Percentiles rank a stretch among this genome's conserved stretches.
Evolutionary conservation across 2,329 filamentous ascomycete genomes (phyloP).

Genomic region (Penicillium sp.): DNA sequence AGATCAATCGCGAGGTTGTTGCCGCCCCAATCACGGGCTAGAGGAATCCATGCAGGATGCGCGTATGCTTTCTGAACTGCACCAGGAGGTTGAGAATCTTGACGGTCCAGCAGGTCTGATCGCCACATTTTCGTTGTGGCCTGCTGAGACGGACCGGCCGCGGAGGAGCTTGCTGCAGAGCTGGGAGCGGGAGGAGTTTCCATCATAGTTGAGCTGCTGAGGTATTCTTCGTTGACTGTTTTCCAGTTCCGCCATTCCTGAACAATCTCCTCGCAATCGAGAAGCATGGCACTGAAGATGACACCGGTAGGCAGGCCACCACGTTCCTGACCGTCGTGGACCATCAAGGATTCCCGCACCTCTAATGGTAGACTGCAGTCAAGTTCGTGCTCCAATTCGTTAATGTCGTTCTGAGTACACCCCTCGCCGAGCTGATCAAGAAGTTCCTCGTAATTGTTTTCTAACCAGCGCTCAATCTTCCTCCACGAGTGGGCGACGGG

Average conservation of each 20-base stretch:
- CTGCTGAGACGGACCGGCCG: constrained; percentile 54
- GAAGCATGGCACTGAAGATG: constrained; percentile 88
- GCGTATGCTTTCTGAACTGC: constrained; percentile 90
- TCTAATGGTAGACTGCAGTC: constrained; percentile 93
- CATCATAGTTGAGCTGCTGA: constrained; percentile 57
- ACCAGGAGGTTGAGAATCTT: constrained; percentile 83
- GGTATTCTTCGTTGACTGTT: constrained; percentile 84
- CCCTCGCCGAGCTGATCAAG: constrained; percentile 91
- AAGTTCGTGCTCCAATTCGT: constrained; percentile 92
- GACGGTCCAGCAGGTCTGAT: constrained; percentile 76
- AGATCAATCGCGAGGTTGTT: constrained; percentile 95
- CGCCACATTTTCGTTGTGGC: constrained; percentile 68
- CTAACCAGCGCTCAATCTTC: constrained; percentile 90
- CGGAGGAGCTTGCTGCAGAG: constrained; percentile 65
- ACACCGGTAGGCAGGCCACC: constrained; percentile 88
- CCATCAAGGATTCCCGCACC: constrained; percentile 82
- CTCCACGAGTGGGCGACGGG: constrained; percentile 88
- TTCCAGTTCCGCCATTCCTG: constrained; percentile 98
- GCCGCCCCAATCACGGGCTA: constrained; percentile 96
- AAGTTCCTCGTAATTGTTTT: constrained; percentile 92
- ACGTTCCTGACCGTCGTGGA: constrained; percentile 96
- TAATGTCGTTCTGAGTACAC: constrained; percentile 89
- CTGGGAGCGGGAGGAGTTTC: constrained; percentile 65
- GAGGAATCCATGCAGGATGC: constrained; percentile 90
- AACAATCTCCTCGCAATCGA: constrained; percentile 97